Evolutionary conservation across 148 eudicot genomes (phyloP), one percentile per base, ranked within the genome.

Genomic region (Spergularia bocconei): DNA sequence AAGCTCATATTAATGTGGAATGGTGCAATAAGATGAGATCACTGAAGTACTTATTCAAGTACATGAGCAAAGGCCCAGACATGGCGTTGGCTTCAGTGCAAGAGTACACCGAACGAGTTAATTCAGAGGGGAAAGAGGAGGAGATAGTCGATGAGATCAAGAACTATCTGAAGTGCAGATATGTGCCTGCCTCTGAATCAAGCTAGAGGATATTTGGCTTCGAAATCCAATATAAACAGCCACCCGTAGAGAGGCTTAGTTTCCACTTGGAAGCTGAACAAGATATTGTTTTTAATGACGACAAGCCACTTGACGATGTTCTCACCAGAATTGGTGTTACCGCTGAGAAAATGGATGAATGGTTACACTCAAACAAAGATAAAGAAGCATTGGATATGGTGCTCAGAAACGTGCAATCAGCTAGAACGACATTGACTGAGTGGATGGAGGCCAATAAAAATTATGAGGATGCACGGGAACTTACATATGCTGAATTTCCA

Each of bases 51-150:
- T 60, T 70, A 2, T 54, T 70, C 63, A 70, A 70, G n/a, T 70
- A 70, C 20, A 70, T 70, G 73, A 70, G 55, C 13, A 70, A 70
- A 15, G 62, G 73, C 2, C 62, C 63, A 7, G 73, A 70, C n/a
- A 55, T 70, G 73, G 73, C 63, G 4, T 61, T 70, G 10, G 51
- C 73, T 53, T 29, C 44, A 11, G 17, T 55, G 4, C 48, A 55
- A 54, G 20, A 70, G 11, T 13, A 4, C 10, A 44, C 48, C 48
- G 6, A 44, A 6, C 7, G 6, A 6, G 48, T 6, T 44, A 29
- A 29, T 29, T 29, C 36, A 29, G 48, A 44, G 6, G 48, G 48
- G 8, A 44, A 44, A 15, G 10, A 3, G 19, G 15, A 33, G 11
- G 6, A 4, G 4, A 10, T 39, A 4, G 16, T 59, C 41, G 66